phyloP scores from a whole-genome alignment of 192 early-diverging fungal genomes.

The Allomyces arbusculus region DNA sequence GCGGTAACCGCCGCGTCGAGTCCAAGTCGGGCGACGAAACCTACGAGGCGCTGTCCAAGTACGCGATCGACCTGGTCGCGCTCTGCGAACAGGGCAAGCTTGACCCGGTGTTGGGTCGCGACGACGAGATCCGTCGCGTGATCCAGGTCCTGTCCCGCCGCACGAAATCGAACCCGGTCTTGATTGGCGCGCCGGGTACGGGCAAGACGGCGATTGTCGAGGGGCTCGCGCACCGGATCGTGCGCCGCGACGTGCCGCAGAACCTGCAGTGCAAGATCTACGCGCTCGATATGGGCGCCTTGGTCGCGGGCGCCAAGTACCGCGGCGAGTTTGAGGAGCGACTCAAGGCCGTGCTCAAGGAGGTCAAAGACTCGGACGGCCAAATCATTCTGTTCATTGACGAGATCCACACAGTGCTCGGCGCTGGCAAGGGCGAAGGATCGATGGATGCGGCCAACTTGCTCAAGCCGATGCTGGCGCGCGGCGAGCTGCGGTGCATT shows the following conservation, averaged over 20 bases:
- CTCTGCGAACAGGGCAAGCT: slow-evolving; percentile 74
- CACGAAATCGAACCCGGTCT: slow-evolving; percentile 78
- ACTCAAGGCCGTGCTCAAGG: slow-evolving; percentile 85
- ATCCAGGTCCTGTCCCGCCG: slow-evolving; percentile 77
- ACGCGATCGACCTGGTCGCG: slow-evolving; percentile 70
- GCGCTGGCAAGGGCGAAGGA: slow-evolving; percentile 78
- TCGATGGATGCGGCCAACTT: slow-evolving; percentile 93
- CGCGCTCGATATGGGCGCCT: slow-evolving; percentile 89
- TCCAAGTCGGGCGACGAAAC: slow-evolving; percentile 63
- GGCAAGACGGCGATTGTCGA: slow-evolving; percentile 70
- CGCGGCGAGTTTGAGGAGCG: slow-evolving; percentile 97
- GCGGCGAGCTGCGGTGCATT: slow-evolving; percentile 85
- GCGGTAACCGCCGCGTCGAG: slow-evolving; percentile 71
- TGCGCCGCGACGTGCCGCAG: slow-evolving; percentile 75
- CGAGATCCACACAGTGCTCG: slow-evolving; percentile 87
- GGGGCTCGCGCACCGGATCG: slow-evolving; percentile 85
- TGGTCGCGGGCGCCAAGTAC: slow-evolving; percentile 84
- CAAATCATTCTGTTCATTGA: slow-evolving; percentile 93
- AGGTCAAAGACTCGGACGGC: slow-evolving; percentile 74
- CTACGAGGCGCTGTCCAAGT: slow-evolving; percentile 85
- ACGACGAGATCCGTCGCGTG: slow-evolving; percentile 87
- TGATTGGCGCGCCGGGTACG: slow-evolving; percentile 63
- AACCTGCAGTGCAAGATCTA: slow-evolving; percentile 62
- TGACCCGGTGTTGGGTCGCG: slow-evolving; percentile 90
- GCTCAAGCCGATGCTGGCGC: slow-evolving; percentile 93